Evolutionary conservation across 179 eudicot species (phyloP).

Genomic region (Spinacia oleracea): DNA sequence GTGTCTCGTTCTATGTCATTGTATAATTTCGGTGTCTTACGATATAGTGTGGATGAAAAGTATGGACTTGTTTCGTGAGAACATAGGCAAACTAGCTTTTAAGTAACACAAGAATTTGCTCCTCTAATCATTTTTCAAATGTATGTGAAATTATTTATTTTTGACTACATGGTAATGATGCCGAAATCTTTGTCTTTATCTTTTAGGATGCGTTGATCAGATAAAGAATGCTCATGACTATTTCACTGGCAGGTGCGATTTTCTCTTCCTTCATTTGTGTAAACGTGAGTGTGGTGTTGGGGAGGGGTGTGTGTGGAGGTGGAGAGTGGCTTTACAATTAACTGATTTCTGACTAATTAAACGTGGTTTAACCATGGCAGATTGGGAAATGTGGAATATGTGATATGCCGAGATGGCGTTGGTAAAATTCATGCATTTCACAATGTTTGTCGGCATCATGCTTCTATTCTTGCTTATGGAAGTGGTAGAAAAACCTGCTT

Average conservation of each 20-base stretch:
- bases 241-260: conserved; percentile 85
- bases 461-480: conserved; percentile 77
- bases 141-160: background rate
- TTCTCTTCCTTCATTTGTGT: background rate
- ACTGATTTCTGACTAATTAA: background rate
- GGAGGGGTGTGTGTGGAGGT: background rate
- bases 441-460: conserved; percentile 98
- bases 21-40: background rate
- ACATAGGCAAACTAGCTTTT: background rate
- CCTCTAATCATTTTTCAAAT: background rate
- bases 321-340: background rate
- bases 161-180: background rate
- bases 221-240: conserved; percentile 56
- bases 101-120: background rate
- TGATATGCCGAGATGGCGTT: conserved; percentile 70
- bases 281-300: background rate
- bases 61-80: background rate
- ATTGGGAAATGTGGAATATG: conserved; percentile 81
- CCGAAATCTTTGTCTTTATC: conserved; percentile 23
- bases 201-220: conserved; percentile 68
- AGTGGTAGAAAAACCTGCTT: conserved; percentile 77
- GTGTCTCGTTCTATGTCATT: no score
- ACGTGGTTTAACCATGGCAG: conserved; percentile 42
- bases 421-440: conserved; percentile 76
- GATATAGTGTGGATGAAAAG: background rate